Evolutionary conservation across 2,329 filamentous ascomycete genomes (phyloP).

Genomic region (Colletotrichum sp.): DNA sequence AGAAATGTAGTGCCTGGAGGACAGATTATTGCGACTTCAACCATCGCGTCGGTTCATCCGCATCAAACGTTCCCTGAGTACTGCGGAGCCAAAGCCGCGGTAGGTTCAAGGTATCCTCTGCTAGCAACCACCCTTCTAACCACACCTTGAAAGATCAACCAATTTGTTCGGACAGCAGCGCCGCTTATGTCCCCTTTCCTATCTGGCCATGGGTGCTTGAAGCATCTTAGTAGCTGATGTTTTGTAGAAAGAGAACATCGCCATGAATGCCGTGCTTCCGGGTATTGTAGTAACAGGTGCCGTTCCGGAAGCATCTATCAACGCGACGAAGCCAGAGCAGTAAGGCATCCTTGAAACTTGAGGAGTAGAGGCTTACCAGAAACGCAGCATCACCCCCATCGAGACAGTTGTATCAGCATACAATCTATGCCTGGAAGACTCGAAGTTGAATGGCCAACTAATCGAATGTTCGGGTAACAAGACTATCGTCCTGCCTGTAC

Average conservation of each 20-base stretch:
- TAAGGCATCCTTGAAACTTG: rapidly evolving
- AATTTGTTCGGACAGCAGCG: background rate
- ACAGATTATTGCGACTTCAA: background rate
- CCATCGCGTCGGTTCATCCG: background rate
- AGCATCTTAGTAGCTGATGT: too few relatives aligned
- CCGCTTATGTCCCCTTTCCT: background rate
- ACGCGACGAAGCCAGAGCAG: background rate
- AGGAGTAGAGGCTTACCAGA: background rate
- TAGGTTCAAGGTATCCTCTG: background rate
- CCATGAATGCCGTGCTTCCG: background rate
- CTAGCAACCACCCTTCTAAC: background rate
- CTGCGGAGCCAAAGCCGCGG: background rate
- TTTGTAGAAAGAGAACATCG: background rate
- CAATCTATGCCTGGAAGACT: background rate
- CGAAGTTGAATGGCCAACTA: background rate
- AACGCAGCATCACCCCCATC: background rate
- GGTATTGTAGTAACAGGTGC: background rate
- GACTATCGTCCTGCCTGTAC: background rate
- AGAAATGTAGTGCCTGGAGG: background rate
- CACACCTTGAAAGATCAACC: background rate
- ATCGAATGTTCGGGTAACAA: background rate
- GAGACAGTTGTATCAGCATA: background rate
- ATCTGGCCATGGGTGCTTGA: too few relatives aligned
- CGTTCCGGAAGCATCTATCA: background rate
- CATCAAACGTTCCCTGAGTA: background rate